phyloP scores from a whole-genome alignment of 2,329 filamentous ascomycete species.

The Tolypocladium guangdongense region DNA sequence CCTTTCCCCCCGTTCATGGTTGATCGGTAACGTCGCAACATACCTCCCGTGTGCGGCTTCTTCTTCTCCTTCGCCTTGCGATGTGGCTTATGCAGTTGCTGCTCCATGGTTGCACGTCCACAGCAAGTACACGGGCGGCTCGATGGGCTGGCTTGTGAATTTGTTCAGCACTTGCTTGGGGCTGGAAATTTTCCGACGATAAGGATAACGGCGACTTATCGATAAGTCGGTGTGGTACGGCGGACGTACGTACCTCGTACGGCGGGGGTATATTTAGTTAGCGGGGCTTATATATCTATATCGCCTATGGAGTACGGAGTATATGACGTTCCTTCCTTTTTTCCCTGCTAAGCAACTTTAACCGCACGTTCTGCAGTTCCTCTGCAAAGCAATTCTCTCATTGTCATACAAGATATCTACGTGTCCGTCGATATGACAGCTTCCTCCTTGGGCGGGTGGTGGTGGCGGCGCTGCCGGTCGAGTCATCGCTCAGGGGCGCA shows the following conservation, averaged over 20 bases:
- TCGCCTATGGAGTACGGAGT: too few species aligned
- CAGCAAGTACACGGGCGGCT: neutral
- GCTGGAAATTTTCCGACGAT: neutral
- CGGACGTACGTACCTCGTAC: too few species aligned
- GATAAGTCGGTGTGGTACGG: neutral
- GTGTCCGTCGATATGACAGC: too few species aligned
- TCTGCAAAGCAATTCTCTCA: too few species aligned
- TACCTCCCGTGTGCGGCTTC: conserved; percentile 49
- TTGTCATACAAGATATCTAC: too few species aligned
- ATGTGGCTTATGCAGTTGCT: conserved; percentile 78
- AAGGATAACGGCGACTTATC: neutral
- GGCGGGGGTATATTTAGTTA: too few species aligned
- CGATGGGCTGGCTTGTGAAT: neutral
- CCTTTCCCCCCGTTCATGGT: neutral
- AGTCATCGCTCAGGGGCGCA: neutral
- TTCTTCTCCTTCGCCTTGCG: conserved; percentile 85
- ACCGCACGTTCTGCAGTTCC: too few species aligned
- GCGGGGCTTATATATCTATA: too few species aligned
- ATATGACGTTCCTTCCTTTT: too few species aligned
- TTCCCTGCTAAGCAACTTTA: too few species aligned
- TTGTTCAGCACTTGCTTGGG: neutral
- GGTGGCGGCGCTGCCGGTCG: neutral
- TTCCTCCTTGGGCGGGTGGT: neutral
- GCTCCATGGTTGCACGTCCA: conserved; percentile 47
- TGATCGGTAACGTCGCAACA: conserved; percentile 5